phyloP scores from a whole-genome alignment of 164 flowering plant genomes.

The Nelumbo lutea region DNA sequence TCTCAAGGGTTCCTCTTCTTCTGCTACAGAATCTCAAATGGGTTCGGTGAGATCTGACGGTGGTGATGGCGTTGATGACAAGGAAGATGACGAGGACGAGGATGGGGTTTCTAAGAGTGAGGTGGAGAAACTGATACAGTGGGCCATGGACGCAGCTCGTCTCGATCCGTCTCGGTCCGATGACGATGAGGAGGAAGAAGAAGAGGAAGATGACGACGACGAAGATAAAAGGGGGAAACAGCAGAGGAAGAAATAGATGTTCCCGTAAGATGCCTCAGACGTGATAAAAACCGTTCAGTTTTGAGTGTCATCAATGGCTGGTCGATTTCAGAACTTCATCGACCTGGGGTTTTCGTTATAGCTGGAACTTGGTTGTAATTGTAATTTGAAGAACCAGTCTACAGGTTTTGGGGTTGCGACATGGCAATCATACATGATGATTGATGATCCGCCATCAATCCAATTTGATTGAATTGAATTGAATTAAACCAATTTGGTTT shows the following conservation, averaged over 20 bases:
- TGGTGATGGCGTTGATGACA: not conserved
- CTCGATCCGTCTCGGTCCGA: slow-evolving; percentile 55
- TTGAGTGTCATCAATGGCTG: too few relatives aligned
- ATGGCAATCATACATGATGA: too few relatives aligned
- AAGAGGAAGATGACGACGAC: slow-evolving; percentile 5
- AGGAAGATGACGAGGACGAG: slow-evolving; percentile 16
- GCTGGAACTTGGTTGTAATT: too few relatives aligned
- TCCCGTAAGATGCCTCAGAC: not conserved
- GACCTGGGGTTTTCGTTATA: too few relatives aligned
- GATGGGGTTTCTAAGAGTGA: slow-evolving; percentile 46
- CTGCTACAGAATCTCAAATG: slow-evolving; percentile 6
- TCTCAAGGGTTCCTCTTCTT: slow-evolving; percentile 36
- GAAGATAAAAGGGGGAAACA: not conserved
- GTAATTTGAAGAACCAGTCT: too few relatives aligned
- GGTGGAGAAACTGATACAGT: slow-evolving; percentile 63
- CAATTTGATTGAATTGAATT: too few relatives aligned
- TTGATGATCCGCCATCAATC: too few relatives aligned
- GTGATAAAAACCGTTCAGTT: too few relatives aligned
- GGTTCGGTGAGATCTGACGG: not conserved
- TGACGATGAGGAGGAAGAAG: slow-evolving; percentile 11
- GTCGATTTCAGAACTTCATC: too few relatives aligned
- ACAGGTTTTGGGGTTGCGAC: too few relatives aligned
- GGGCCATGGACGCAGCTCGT: slow-evolving; percentile 85
- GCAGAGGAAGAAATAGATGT: not conserved
- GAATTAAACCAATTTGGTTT: too few relatives aligned